Evolutionary conservation across 1,139 yeast species (phyloP).

Genomic region (Zygosaccharomyces sapae): DNA sequence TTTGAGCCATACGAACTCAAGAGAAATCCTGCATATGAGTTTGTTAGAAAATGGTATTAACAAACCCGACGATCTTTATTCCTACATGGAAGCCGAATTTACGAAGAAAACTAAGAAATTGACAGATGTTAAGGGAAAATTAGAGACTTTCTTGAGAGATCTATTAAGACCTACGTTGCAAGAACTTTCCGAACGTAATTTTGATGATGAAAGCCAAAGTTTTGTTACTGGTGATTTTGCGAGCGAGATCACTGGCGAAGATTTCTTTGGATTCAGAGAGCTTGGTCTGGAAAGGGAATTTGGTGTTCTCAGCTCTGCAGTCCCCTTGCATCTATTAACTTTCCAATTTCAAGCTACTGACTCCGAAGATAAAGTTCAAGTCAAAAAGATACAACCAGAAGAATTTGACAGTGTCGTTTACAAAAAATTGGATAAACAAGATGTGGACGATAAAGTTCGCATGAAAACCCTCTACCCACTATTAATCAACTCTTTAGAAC

Average conservation of each 20-base stretch:
- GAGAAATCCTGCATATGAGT: slow-evolving; percentile 55
- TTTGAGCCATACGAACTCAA: slow-evolving; percentile 40
- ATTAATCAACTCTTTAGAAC: slow-evolving; percentile 48
- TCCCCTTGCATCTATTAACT: slow-evolving; percentile 75
- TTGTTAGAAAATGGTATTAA: slow-evolving; percentile 81
- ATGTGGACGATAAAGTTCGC: slow-evolving; percentile 54
- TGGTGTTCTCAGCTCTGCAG: slow-evolving; percentile 77
- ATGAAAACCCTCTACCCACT: slow-evolving; percentile 46
- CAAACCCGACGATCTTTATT: slow-evolving; percentile 70
- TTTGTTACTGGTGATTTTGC: slow-evolving; percentile 93
- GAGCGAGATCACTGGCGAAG: slow-evolving; percentile 80
- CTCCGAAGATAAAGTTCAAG: slow-evolving; percentile 44
- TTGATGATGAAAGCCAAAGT: slow-evolving; percentile 88
- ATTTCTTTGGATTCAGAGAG: slow-evolving; percentile 94
- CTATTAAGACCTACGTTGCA: slow-evolving; percentile 76
- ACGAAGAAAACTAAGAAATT: slow-evolving; percentile 66
- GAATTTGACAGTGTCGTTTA: slow-evolving; percentile 55
- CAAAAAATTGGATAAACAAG: slow-evolving; percentile 47
- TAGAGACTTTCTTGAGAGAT: slow-evolving; percentile 74
- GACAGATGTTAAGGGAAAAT: slow-evolving; percentile 59
- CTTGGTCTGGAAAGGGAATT: slow-evolving; percentile 90
- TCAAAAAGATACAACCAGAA: slow-evolving; percentile 54
- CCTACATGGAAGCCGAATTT: slow-evolving; percentile 71
- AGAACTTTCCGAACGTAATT: slow-evolving; percentile 72
- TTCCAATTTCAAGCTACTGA: slow-evolving; percentile 67